Percentiles rank a stretch among this genome's conserved stretches.
phyloP scores from a whole-genome alignment of 352 stramenopile species.

The Pythium dissotocum region DNA sequence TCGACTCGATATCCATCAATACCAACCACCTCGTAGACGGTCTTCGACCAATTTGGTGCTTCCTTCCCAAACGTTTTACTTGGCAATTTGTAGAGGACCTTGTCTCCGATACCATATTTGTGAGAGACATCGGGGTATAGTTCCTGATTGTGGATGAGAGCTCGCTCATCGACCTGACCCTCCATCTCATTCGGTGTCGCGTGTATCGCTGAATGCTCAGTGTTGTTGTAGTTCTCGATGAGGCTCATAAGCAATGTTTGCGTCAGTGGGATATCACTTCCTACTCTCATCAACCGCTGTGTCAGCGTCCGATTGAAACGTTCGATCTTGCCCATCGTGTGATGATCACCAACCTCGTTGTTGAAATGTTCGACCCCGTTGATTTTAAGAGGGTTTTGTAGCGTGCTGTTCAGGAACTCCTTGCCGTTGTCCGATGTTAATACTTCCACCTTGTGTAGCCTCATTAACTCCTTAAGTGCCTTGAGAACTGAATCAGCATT shows the following conservation, averaged over 20 bases:
- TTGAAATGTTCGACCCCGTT: slow-evolving; percentile 20
- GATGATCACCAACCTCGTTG: slow-evolving; percentile 40
- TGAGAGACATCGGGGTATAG: background rate
- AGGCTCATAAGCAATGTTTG: slow-evolving; percentile 29
- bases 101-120: slow-evolving; percentile 3
- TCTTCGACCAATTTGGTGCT: background rate
- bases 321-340: slow-evolving; percentile 45
- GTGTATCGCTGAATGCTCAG: slow-evolving; percentile 29
- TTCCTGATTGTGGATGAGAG: slow-evolving; percentile 29
- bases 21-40: background rate
- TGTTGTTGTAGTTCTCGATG: slow-evolving; percentile 46
- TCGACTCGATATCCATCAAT: background rate
- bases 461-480: slow-evolving; percentile 30
- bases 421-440: slow-evolving; percentile 34
- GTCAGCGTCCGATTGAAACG: slow-evolving; percentile 45
- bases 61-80: background rate
- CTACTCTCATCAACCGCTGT: slow-evolving; percentile 31
- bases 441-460: slow-evolving; percentile 32
- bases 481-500: slow-evolving; percentile 29
- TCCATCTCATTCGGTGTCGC: slow-evolving; percentile 32
- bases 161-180: slow-evolving; percentile 24
- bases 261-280: slow-evolving; percentile 15
- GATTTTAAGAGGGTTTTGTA: too few relatives aligned
- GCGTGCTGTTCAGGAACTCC: slow-evolving; percentile 10
- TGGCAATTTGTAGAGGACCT: slow-evolving; percentile 3